phyloP scores from a whole-genome alignment of 1,284 basidiomycete species.

The Heliocybe sulcata region DNA sequence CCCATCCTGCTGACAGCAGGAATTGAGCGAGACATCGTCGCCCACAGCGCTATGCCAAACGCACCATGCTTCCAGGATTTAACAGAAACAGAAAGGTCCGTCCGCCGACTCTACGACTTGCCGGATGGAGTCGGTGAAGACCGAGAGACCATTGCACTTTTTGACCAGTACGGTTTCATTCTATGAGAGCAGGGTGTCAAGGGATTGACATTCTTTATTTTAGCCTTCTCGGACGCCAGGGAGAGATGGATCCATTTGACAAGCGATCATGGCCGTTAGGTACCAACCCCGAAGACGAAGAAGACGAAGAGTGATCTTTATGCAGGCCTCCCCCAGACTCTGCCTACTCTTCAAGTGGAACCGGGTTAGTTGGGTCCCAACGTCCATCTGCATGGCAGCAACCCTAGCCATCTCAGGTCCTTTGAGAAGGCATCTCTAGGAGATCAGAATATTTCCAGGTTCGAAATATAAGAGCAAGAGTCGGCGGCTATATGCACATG shows the following conservation, averaged over 20 bases:
- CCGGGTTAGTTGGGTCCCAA: no score
- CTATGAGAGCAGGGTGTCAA: neutral
- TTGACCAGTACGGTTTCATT: conserved; percentile 24
- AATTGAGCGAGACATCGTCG: conserved; percentile 59
- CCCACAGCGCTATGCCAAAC: conserved; percentile 55
- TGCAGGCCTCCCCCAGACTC: no score
- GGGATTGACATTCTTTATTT: neutral
- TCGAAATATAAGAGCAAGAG: no score
- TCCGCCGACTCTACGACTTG: conserved; percentile 33
- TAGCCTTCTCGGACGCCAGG: neutral
- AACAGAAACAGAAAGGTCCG: conserved; percentile 32
- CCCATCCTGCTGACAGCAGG: conserved; percentile 62
- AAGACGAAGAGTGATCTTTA: neutral
- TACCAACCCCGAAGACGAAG: neutral
- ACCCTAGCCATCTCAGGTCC: no score
- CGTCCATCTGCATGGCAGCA: no score
- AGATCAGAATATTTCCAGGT: no score
- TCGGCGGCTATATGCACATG: no score
- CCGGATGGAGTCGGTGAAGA: conserved; percentile 24
- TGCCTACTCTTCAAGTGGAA: no score
- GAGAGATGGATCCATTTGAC: neutral
- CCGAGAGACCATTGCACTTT: conserved; percentile 28
- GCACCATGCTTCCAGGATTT: conserved; percentile 42
- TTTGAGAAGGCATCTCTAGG: no score
- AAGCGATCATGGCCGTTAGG: neutral